Evolutionary conservation across 805 yeast species (phyloP).

Genomic region (Candida insectorum): DNA sequence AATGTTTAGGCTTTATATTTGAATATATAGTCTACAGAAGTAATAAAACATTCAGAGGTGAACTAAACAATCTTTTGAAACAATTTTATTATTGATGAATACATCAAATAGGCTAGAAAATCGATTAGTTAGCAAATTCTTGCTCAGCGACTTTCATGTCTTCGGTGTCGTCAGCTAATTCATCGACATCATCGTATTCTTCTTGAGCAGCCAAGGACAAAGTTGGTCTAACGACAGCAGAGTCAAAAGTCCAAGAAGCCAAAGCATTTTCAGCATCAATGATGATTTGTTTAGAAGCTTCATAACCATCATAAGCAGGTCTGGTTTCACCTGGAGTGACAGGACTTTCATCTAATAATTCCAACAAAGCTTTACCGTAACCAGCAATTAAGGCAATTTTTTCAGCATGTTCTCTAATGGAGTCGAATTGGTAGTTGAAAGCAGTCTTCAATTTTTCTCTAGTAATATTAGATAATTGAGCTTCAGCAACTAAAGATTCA

Average conservation of each 20-base stretch:
- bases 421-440: conserved; percentile 93
- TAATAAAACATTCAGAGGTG: conserved; percentile 2
- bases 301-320: conserved; percentile 97
- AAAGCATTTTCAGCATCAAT: conserved; percentile 95
- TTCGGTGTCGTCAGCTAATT: conserved; percentile 42
- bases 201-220: conserved; percentile 70
- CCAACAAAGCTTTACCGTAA: conserved; percentile 95
- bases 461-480: conserved; percentile 96
- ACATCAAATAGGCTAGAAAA: no score
- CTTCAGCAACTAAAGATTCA: conserved; percentile 97
- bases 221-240: conserved; percentile 92
- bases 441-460: conserved; percentile 98
- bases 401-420: conserved; percentile 91
- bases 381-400: conserved; percentile 97
- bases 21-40: no score
- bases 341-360: conserved; percentile 92
- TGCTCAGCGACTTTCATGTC: conserved; percentile 52
- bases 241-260: conserved; percentile 94
- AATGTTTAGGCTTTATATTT: no score
- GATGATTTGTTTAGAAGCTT: conserved; percentile 96
- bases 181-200: conserved; percentile 37
- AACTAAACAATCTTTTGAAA: conserved; percentile 3
- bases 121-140: conserved; percentile 26
- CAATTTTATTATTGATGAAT: no score
- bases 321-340: conserved; percentile 99